Conservation (phyloP, 1,284 basidiomycete genomes). For the Irpex rosettiformis region DNA sequence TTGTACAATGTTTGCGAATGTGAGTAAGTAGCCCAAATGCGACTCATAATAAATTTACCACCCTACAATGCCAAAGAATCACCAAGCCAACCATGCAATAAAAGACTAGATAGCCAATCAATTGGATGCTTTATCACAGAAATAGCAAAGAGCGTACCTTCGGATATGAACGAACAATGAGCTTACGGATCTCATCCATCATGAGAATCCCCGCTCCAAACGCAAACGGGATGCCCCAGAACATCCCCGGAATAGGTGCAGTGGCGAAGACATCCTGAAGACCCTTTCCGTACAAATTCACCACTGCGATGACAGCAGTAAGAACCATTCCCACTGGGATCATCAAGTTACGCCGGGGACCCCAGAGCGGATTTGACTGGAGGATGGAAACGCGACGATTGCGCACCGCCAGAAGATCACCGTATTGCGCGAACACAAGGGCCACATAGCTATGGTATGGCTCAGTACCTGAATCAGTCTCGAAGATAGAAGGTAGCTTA, state of each 20-base stretch:
- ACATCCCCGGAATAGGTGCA: conserved; percentile 37
- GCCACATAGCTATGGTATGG: conserved; percentile 52
- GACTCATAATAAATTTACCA: no score
- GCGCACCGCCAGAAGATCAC: conserved; percentile 23
- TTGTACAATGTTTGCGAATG: no score
- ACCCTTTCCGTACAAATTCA: conserved; percentile 39
- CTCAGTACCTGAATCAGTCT: no score
- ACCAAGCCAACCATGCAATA: conserved; percentile 18
- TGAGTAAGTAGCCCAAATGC: no score
- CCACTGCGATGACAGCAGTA: conserved; percentile 35
- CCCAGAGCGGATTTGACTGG: conserved; percentile 30
- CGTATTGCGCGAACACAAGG: conserved; percentile 59
- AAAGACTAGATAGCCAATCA: conserved; percentile 10
- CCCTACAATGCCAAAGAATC: background rate
- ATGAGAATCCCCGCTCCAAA: conserved; percentile 35
- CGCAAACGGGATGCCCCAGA: conserved; percentile 41
- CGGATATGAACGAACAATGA: conserved; percentile 38
- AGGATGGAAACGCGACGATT: conserved; percentile 17
- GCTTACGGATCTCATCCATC: conserved; percentile 37
- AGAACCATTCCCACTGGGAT: conserved; percentile 35
- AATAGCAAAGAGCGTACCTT: conserved; percentile 23
- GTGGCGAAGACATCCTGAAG: conserved; percentile 37
- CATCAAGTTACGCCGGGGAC: conserved; percentile 37
- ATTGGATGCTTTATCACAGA: background rate
- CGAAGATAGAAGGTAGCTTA: conserved; percentile 28